Percentiles rank a stretch among this genome's conserved stretches.
Evolutionary conservation across 768 basidiomycete species (phyloP).

Genomic region (Scleroderma bovista): DNA sequence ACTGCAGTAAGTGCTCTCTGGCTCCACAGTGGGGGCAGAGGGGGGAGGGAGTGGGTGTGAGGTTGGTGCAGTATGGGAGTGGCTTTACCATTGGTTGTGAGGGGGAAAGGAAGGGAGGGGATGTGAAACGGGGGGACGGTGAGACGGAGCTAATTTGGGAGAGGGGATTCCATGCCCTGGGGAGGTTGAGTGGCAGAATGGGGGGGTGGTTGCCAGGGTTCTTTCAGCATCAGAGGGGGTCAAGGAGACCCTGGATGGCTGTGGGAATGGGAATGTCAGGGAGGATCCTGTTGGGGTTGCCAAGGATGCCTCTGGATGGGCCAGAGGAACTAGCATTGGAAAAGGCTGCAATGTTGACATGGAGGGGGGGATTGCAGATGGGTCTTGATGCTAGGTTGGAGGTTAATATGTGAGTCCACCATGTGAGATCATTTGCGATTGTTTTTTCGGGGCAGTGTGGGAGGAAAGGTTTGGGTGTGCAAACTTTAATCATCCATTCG

Average conservation of each 20-base stretch:
- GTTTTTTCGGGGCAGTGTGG: constrained; percentile 12
- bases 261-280: constrained; percentile 6
- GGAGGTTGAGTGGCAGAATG: too few species aligned
- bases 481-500: constrained; percentile 31
- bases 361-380: not conserved
- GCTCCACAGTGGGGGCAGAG: not conserved
- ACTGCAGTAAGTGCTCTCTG: not conserved
- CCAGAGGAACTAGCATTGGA: not conserved
- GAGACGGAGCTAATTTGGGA: too few species aligned
- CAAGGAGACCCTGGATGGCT: not conserved
- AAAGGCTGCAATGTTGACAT: not conserved
- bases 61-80: too few species aligned
- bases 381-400: not conserved
- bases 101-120: too few species aligned
- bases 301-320: not conserved
- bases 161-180: too few species aligned
- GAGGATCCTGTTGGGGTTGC: not conserved
- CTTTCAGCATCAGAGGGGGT: too few species aligned
- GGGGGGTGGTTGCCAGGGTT: too few species aligned
- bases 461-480: constrained; percentile 10
- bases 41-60: not conserved
- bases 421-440: not conserved
- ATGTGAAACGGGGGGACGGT: too few species aligned
- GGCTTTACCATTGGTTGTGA: too few species aligned
- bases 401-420: not conserved